Evolutionary conservation across 2,329 filamentous ascomycete genomes (phyloP), one percentile per base, ranked within the genome.

Genomic region (Aureobasidium subglaciale): DNA sequence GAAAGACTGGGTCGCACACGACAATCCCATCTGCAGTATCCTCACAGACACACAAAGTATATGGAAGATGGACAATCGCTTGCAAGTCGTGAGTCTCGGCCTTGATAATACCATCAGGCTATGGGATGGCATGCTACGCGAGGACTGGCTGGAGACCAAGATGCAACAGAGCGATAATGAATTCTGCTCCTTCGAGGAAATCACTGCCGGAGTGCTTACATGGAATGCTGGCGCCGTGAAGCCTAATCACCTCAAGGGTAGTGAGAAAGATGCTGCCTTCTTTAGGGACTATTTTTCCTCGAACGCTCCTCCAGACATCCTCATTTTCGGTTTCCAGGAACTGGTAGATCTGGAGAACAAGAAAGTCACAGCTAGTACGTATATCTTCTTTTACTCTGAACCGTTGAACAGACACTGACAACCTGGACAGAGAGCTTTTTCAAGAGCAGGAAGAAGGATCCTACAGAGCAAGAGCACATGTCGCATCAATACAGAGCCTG

Each of bases 201-300:
- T 97, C 56, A 86, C 83, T 46, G 85, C 88, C 11, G 76, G 90
- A 34, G 82, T 96, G 24, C 80, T 97, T 75, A 96, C 91, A 0
- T 99, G 93, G 93, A 99, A 99, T 68, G 92, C 91, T 1, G 93
- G 93, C 1, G 93, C 93, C n/a, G 86, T 87, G 15, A 96, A 93
- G n/a, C 93, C 93, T 0, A 85, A 84, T 57, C 88, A 85, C 64
- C 75, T 97, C 30, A 81, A 87, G 55, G 83, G 88, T 60, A 82
- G 83, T 1, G 79, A 82, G 27, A 74, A 81, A 53, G 89, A 95
- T 64, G 81, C 82, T 10, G 78, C 79, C 40, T 97, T 97, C 69
- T 87, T 97, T 65, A 83, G 84, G 61, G 83, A 92, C 56, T 79
- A 95, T 15, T 76, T 99, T 24, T 81, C 85, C 60, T 82, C 81